Evolutionary conservation across 2,329 filamentous ascomycete species (phyloP).

Genomic region (Hymenoscyphus repandus): DNA sequence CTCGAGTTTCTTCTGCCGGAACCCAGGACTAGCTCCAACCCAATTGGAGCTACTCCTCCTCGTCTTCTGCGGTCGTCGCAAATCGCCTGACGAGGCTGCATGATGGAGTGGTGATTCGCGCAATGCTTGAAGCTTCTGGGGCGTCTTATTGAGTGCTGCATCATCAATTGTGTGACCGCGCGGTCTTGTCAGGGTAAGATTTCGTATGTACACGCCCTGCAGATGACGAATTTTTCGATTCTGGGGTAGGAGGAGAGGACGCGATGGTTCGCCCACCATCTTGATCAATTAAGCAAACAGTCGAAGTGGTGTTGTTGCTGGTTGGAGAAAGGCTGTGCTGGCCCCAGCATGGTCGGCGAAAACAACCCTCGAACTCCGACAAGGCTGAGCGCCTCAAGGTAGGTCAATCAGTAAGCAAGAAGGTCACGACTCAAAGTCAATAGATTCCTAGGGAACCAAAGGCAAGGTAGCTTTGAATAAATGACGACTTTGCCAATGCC

Average conservation of each 20-base stretch:
- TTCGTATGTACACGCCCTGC: conserved; percentile 79
- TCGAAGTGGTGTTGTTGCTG: too few relatives aligned
- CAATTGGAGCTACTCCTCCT: conserved; percentile 59
- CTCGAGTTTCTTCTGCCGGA: conserved; percentile 70
- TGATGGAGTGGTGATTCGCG: conserved; percentile 48
- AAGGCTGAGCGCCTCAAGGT: too few relatives aligned
- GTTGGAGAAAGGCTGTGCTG: too few relatives aligned
- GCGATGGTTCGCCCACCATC: conserved; percentile 9
- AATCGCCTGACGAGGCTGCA: conserved; percentile 49
- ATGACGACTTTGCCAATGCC: too few relatives aligned
- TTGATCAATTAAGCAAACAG: too few relatives aligned
- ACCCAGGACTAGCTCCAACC: conserved; percentile 52
- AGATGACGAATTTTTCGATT: conserved; percentile 88
- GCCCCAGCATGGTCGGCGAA: too few relatives aligned
- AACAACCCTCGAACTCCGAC: too few relatives aligned
- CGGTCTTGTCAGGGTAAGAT: conserved; percentile 63
- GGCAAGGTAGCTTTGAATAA: too few relatives aligned
- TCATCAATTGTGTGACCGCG: conserved; percentile 67
- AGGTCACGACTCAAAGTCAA: too few relatives aligned
- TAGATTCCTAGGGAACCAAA: too few relatives aligned
- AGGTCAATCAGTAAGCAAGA: too few relatives aligned
- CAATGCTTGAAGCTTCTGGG: conserved; percentile 54
- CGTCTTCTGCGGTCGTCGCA: conserved; percentile 36
- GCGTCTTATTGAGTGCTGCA: conserved; percentile 59
- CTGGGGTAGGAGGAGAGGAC: conserved; percentile 55